Evolutionary conservation across 192 early-diverging fungal genomes (phyloP).

Genomic region (Irineochytrium annulatum): DNA sequence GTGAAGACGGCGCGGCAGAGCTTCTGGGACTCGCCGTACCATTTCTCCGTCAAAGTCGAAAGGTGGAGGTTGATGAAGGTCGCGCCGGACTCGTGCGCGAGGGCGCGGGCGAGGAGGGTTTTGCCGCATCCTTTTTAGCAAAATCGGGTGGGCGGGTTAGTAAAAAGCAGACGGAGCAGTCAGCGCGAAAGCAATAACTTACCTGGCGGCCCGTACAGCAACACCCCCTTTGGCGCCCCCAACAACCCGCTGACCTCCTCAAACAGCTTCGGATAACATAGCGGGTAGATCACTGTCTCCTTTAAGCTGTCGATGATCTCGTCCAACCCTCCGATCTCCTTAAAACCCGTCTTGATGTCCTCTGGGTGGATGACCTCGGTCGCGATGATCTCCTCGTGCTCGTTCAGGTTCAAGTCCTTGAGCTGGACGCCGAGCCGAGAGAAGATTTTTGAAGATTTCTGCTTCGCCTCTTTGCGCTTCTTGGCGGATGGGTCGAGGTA

Average conservation of each 20-base stretch:
- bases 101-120: constrained; percentile 97
- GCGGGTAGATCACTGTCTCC: constrained; percentile 95
- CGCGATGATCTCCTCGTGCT: constrained; percentile 92
- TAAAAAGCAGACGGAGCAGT: not conserved
- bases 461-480: constrained; percentile 71
- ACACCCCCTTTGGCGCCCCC: constrained; percentile 89
- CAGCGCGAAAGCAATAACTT: not conserved
- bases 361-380: constrained; percentile 90
- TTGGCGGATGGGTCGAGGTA: constrained; percentile 66
- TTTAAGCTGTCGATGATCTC: constrained; percentile 84
- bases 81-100: constrained; percentile 94
- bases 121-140: constrained; percentile 76
- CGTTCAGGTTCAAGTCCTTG: constrained; percentile 76
- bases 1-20: constrained; percentile 89
- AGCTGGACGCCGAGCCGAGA: constrained; percentile 62
- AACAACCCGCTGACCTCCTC: constrained; percentile 77
- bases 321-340: constrained; percentile 90
- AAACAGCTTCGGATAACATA: constrained; percentile 90
- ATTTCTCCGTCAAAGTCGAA: constrained; percentile 80
- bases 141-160: not conserved
- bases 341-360: constrained; percentile 82
- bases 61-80: constrained; percentile 98
- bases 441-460: constrained; percentile 68
- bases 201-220: constrained; percentile 91
- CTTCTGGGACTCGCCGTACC: constrained; percentile 38